phyloP scores from a whole-genome alignment of 768 basidiomycete species.

The Termitomyces sp. region DNA sequence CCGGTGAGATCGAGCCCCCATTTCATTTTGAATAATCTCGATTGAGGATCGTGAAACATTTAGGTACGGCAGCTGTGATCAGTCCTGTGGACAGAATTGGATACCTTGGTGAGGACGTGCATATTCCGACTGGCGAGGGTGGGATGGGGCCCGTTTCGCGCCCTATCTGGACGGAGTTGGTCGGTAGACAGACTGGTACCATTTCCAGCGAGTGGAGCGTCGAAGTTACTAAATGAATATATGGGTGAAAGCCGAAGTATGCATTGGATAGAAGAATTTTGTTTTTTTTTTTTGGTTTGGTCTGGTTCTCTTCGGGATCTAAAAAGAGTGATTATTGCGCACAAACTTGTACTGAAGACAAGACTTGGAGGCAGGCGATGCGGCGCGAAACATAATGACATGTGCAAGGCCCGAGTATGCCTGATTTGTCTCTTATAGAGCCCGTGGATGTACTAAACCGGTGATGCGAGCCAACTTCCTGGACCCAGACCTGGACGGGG shows the following conservation, averaged over 20 bases:
- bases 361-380: too few relatives aligned
- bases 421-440: too few relatives aligned
- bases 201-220: slow-evolving; percentile 83
- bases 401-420: too few relatives aligned
- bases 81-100: slow-evolving; percentile 73
- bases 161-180: slow-evolving; percentile 68
- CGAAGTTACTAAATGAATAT: slow-evolving; percentile 28
- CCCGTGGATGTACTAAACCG: too few relatives aligned
- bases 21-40: not conserved
- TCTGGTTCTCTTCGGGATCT: too few relatives aligned
- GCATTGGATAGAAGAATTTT: not conserved
- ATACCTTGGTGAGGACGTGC: slow-evolving; percentile 60
- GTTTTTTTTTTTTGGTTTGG: not conserved
- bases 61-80: slow-evolving; percentile 77
- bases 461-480: too few relatives aligned
- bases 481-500: too few relatives aligned
- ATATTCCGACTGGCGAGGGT: slow-evolving; percentile 60
- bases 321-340: too few relatives aligned
- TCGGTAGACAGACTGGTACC: slow-evolving; percentile 76
- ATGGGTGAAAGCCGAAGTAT: not conserved
- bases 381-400: too few relatives aligned
- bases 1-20: slow-evolving; percentile 40
- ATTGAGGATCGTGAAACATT: not conserved
- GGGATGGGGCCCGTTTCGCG: slow-evolving; percentile 82
- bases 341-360: too few relatives aligned